Base-by-base conservation (phyloP, 2,329 filamentous ascomycete genomes). In the Exophiala xenobiotica region DNA sequence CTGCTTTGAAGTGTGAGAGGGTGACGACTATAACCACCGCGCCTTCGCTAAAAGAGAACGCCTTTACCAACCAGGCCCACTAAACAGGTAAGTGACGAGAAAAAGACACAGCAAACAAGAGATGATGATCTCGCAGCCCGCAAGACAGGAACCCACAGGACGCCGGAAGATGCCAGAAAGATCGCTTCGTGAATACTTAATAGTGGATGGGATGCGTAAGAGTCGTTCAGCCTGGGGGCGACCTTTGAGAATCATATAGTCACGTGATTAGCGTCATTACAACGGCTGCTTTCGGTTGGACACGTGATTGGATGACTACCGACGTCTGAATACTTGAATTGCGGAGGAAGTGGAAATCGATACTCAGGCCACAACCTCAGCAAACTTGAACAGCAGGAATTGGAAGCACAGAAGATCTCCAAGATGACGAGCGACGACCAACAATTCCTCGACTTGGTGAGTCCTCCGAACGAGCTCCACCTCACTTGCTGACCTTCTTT, bases 401-500 rank as follows among this genome's bases (percentile, higher is more conserved):
- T 38, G n/a, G 1, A 16, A 16, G 6, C 11, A n/a, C 6, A 40
- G 9, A 22, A n/a, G n/a, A 23, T 22, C n/a, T 29, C 37, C 70
- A 79, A 65, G 60, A 92, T 92, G 88, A 86, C 87, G 60, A 83
- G 81, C 67, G 86, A 91, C 67, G 87, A 90, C 66, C 84, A 89
- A 72, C 83, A 87, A 63, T 86, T 91, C 66, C 74, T 90, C 59
- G 86, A 90, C 71, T 78, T 87, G 67, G 87, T 91, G 73, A 59
- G 58, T 45, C 27, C 7, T n/a, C 9, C 18, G 12, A 6, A 16
- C 39, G 33, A 41, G 41, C 16, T 51, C 31, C 14, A 9, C 18
- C 24, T 8, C 18, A n/a, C 12, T 11, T 31, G 52, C 52, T 35
- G 20, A 59, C 26, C 49, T 35, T 23, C 42, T 41, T 41, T n/a